phyloP scores from a whole-genome alignment of 192 early-diverging fungal genomes.

The Backusella macrospora region DNA sequence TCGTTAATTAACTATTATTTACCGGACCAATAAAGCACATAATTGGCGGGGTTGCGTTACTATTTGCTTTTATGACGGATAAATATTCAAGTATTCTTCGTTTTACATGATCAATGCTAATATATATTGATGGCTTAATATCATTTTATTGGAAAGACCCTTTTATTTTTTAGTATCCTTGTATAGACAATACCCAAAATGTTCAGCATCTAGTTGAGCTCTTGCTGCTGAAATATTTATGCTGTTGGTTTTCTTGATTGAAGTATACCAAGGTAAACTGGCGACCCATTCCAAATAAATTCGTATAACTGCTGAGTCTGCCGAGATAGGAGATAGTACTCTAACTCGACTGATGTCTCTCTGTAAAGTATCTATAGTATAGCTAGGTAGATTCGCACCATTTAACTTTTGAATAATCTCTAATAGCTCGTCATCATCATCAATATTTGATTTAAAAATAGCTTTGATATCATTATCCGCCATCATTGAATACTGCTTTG shows the following conservation, averaged over 20 bases:
- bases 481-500: not conserved
- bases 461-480: not conserved
- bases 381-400: slow-evolving; percentile 58
- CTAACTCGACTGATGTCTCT: slow-evolving; percentile 68
- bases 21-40: slow-evolving; percentile 72
- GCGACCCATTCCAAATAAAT: slow-evolving; percentile 77
- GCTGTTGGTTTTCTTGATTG: slow-evolving; percentile 2
- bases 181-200: slow-evolving; percentile 67
- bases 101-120: slow-evolving; percentile 70
- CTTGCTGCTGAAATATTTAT: slow-evolving; percentile 70
- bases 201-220: slow-evolving; percentile 74
- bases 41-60: slow-evolving; percentile 69
- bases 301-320: slow-evolving; percentile 77
- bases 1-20: slow-evolving; percentile 72
- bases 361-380: slow-evolving; percentile 55
- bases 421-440: slow-evolving; percentile 67
- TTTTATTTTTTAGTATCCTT: slow-evolving; percentile 40
- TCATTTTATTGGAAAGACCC: too few relatives aligned
- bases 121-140: slow-evolving; percentile 29
- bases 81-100: slow-evolving; percentile 84
- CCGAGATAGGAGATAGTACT: slow-evolving; percentile 66
- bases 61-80: slow-evolving; percentile 74
- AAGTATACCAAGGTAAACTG: slow-evolving; percentile 74
- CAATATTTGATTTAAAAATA: not conserved
- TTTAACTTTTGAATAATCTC: slow-evolving; percentile 59